Evolutionary conservation across 441 rosid genomes (phyloP), one percentile per base, ranked within the genome.

Genomic region (Theobroma grandiflorum): DNA sequence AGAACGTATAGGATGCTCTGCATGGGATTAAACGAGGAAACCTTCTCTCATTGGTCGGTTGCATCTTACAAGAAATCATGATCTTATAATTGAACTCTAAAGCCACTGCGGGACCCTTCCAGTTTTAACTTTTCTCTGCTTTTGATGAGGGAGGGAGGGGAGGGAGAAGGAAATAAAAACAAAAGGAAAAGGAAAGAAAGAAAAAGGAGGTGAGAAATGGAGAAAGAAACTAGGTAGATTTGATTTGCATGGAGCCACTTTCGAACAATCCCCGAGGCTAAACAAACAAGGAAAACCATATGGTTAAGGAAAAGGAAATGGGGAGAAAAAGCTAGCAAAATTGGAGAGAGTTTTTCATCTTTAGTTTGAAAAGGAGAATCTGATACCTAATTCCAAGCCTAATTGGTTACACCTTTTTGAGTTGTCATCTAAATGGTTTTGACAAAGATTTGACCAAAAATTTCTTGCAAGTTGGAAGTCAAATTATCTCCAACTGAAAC

Each of bases 41-140:
- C 67, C 52, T 10, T 58, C 11, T 53, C 52, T 77, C n/a, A 87
- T 87, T 87, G 85, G 89, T 43, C 64, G 84, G 83, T 88, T 26
- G 80, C 92, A 35, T 82, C 89, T 83, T 86, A 88, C 95, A 79
- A 90, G 88, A 92, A 86, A 95, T 93, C 93, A 93, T 93, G 80
- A 83, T 91, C 95, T 87, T 90, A 86, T 94, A 81, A 94, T 93
- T 91, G 90, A 87, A 59, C 72, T 82, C 79, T 37, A 85, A 89
- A 85, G 93, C 81, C 79, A 78, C 83, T 18, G 16, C 50, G 70
- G 82, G 81, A 49, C 85, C 84, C 72, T 31, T 15, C 38, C 11
- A 10, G 12, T 9, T 79, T 76, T 49, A 72, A 22, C 82, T 78
- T 84, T 81, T 84, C 92, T 81, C 91, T 85, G 38, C 92, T 91